Evolutionary conservation across 148 eudicot genomes (phyloP).

Genomic region (Persicaria tinctoria): DNA sequence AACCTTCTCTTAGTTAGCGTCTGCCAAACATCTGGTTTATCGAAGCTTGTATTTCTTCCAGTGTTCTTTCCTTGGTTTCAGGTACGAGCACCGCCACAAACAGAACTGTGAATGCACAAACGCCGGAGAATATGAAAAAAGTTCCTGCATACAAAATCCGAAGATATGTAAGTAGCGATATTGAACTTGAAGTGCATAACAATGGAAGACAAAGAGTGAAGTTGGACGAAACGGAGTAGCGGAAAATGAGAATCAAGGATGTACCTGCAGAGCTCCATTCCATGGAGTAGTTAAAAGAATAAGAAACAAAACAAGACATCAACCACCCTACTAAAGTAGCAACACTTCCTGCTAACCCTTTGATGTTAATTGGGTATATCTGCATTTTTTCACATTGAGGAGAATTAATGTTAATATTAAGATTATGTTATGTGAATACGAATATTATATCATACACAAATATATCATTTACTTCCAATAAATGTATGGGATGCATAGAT

Average conservation of each 20-base stretch:
- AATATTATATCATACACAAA: too few species aligned
- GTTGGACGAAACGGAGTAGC: too few species aligned
- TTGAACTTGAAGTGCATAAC: too few species aligned
- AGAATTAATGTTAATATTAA: neutral
- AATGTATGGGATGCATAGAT: too few species aligned
- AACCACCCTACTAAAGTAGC: neutral
- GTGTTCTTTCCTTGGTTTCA: neutral
- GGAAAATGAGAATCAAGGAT: too few species aligned
- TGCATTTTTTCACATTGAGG: neutral
- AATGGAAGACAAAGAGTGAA: too few species aligned
- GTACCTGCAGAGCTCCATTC: neutral
- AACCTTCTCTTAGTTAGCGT: too few species aligned
- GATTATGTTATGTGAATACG: neutral
- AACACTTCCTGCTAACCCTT: conserved; percentile 27
- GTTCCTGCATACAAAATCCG: neutral
- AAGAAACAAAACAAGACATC: conserved; percentile 19
- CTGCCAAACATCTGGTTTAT: neutral
- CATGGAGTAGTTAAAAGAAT: conserved; percentile 23
- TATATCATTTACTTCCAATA: too few species aligned
- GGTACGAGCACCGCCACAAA: neutral
- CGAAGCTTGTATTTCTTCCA: neutral
- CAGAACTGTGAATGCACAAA: neutral
- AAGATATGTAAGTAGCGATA: neutral
- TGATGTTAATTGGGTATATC: conserved; percentile 33
- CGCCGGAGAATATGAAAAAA: neutral